Base-by-base conservation (phyloP, 1,139 yeast species). In the Suhomyces wounanorum region DNA sequence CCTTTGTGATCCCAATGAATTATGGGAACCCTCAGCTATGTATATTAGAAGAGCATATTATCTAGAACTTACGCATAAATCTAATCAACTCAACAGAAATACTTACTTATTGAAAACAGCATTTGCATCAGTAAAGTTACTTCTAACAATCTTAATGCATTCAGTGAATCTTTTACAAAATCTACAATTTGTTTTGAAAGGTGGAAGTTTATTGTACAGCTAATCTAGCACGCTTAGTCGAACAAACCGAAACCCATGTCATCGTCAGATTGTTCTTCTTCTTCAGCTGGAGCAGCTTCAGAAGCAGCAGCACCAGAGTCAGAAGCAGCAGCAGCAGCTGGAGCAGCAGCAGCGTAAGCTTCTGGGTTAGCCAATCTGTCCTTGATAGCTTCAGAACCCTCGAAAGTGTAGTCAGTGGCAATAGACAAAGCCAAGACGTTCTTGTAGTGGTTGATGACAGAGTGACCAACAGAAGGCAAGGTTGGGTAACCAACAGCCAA, bases 341-440 rank as follows among this genome's bases (percentile, higher is more conserved):
- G 98, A 77, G 96, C 96, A 78, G 97, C 97, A 68, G 96, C 97
- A 76, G 99, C 99, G 89, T 94, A 94, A 81, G 97, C 98, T 51
- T 77, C 82, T 65, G 82, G 82, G 80, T 77, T 77, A 61, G 81
- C 81, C 72, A 94, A 83, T 83, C 98, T 89, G 88, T 94, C 99
- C 88, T 90, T 90, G 83, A 95, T 85, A 68, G 95, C 91, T 84
- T 92, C 99, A 67, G 97, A 89, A 78, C 97, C 99, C 82, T 95
- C 98, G 82, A 87, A 94, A 73, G 97, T 89, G 90, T 92, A 94
- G 77, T 94, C 97, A 73, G 98, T 87, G 74, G 97, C 99, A 81
- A 94, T 82, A 65, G 99, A 95, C 72, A 95, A 85, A 72, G 98
- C 97, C 79, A 95, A 84, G 73, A 95, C 85, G 83, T 94, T 88